Evolutionary conservation across 441 rosid genomes (phyloP).

Genomic region (Croton setiger): DNA sequence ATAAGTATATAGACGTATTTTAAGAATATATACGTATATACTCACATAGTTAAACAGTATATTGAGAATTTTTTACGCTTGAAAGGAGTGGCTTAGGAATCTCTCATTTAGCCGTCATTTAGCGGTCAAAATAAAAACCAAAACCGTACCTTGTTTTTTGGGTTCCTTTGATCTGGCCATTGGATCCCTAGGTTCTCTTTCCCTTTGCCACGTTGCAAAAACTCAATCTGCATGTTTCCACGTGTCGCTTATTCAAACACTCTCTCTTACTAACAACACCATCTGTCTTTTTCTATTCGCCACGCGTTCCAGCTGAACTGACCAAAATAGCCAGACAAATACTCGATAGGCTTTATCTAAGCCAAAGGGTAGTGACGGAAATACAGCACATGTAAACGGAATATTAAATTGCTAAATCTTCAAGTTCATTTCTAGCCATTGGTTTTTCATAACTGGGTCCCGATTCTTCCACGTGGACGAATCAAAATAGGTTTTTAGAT

Average conservation of each 20-base stretch:
- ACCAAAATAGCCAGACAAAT: background rate
- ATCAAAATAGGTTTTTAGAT: slow-evolving; percentile 34
- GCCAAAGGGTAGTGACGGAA: background rate
- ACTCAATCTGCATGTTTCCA: background rate
- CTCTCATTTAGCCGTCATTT: no score
- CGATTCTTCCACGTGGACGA: slow-evolving; percentile 21
- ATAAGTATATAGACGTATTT: no score
- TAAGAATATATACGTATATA: no score
- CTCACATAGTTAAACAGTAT: no score
- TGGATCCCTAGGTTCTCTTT: background rate
- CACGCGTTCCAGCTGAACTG: background rate
- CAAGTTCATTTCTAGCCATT: background rate
- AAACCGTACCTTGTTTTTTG: background rate
- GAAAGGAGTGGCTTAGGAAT: no score
- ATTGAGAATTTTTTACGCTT: no score
- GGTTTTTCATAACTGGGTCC: slow-evolving; percentile 23
- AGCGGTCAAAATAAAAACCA: no score
- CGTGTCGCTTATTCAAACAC: slow-evolving; percentile 3
- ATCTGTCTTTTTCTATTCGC: background rate
- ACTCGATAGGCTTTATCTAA: background rate
- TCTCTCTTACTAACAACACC: background rate
- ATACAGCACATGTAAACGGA: background rate
- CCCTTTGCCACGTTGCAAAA: background rate
- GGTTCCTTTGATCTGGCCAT: background rate
- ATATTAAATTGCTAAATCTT: background rate